These are phyloP conservation scores for Papiliotrema terrestris DNA, from an alignment of 1,284 basidiomycete genomes.

Conservation along the genomic window DNA sequence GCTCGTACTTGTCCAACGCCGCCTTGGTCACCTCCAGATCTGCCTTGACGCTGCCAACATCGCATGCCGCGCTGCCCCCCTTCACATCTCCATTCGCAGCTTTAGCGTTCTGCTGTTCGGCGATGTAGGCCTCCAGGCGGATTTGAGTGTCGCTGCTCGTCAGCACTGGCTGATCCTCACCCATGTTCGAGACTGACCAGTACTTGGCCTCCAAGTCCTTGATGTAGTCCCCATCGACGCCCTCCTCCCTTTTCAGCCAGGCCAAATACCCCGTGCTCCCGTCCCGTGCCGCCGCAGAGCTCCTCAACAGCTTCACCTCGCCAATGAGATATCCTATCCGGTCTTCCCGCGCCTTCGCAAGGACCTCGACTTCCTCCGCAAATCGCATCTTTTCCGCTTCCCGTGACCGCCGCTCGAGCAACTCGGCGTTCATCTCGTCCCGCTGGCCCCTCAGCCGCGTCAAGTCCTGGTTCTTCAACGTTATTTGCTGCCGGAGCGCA, in stretches of 20 bases:
- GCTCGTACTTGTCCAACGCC: constrained; percentile 60
- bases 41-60: constrained; percentile 6
- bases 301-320: constrained; percentile 71
- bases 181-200: constrained; percentile 40
- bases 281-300: constrained; percentile 68
- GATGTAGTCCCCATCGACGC: constrained; percentile 62
- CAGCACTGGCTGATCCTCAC: constrained; percentile 17
- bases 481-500: constrained; percentile 31
- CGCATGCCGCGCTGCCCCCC: not conserved
- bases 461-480: constrained; percentile 69
- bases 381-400: constrained; percentile 63
- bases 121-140: not conserved
- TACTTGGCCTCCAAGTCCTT: constrained; percentile 60
- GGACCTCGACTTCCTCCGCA: constrained; percentile 65
- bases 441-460: constrained; percentile 73
- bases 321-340: constrained; percentile 69
- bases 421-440: constrained; percentile 69
- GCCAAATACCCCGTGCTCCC: constrained; percentile 69
- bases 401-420: constrained; percentile 66
- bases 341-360: constrained; percentile 71
- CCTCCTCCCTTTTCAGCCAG: constrained; percentile 62
- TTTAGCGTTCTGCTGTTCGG: not conserved
- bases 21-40: constrained; percentile 42
- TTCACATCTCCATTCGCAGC: too few relatives aligned
- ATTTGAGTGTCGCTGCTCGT: constrained; percentile 16